phyloP scores from a whole-genome alignment of 106 monocot genomes.

The Xerophyta viscosa region DNA sequence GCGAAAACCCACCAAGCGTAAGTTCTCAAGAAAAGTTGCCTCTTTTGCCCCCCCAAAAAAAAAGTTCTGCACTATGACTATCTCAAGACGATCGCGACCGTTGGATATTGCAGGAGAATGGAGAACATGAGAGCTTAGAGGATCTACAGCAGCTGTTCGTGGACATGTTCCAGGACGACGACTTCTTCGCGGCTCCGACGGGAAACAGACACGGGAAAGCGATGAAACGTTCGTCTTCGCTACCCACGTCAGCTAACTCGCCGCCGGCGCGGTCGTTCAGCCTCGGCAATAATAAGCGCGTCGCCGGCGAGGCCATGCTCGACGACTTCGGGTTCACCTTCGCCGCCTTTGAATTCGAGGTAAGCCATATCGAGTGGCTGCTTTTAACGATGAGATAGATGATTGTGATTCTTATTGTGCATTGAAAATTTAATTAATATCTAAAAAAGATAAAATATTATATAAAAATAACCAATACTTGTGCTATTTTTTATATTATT shows the following conservation, averaged over 20 bases:
- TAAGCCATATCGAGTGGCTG: constrained; percentile 12
- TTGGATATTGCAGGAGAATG: constrained; percentile 20
- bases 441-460: no score
- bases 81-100: neutral
- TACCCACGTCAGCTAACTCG: constrained; percentile 5
- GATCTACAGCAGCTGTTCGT: constrained; percentile 75
- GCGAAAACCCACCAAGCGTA: constrained; percentile 49
- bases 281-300: constrained; percentile 12
- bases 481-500: no score
- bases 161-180: constrained; percentile 67
- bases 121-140: constrained; percentile 55
- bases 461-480: no score
- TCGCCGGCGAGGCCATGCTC: constrained; percentile 10
- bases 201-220: neutral
- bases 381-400: neutral
- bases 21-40: constrained; percentile 5
- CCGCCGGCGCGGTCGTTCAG: neutral
- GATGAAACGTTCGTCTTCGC: neutral
- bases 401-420: neutral
- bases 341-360: constrained; percentile 54
- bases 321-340: constrained; percentile 1
- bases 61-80: neutral
- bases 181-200: neutral
- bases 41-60: neutral
- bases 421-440: neutral